These are phyloP conservation scores for Xylaria sp. DNA, from an alignment of 2,329 filamentous ascomycete species.

Conservation along the genomic window DNA sequence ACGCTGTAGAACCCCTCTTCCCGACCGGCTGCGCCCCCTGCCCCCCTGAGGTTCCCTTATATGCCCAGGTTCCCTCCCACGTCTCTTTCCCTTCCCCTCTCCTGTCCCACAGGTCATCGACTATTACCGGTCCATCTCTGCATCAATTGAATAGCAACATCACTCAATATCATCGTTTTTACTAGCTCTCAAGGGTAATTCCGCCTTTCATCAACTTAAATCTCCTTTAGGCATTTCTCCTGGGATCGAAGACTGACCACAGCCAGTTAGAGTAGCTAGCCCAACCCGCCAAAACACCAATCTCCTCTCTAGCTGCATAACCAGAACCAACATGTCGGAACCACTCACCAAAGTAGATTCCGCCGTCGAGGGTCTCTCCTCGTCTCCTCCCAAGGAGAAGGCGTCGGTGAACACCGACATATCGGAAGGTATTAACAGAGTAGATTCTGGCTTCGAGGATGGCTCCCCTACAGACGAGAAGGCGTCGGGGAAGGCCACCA, in stretches of 20 bases:
- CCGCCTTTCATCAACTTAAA: conserved; percentile 1
- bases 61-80: conserved; percentile 27
- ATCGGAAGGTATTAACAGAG: no score
- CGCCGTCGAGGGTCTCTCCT: conserved; percentile 77
- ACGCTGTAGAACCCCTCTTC: conserved; percentile 15
- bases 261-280: conserved; percentile 11
- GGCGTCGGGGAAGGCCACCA: no score
- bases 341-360: conserved; percentile 89
- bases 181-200: conserved; percentile 26
- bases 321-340: conserved; percentile 41
- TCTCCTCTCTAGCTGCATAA: conserved; percentile 9
- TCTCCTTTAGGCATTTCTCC: background rate
- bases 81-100: conserved; percentile 25
- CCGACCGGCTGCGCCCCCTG: no score
- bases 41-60: no score
- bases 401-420: no score
- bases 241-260: conserved; percentile 2
- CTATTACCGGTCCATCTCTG: conserved; percentile 34
- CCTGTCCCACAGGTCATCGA: conserved; percentile 24
- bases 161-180: conserved; percentile 9
- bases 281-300: conserved; percentile 5
- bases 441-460: no score
- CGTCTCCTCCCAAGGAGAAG: conserved; percentile 69
- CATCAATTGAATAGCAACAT: conserved; percentile 7
- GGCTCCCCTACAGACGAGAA: no score